Evolutionary conservation across 495 filamentous ascomycete species (phyloP).

Genomic region (Penicillium pulvis): DNA sequence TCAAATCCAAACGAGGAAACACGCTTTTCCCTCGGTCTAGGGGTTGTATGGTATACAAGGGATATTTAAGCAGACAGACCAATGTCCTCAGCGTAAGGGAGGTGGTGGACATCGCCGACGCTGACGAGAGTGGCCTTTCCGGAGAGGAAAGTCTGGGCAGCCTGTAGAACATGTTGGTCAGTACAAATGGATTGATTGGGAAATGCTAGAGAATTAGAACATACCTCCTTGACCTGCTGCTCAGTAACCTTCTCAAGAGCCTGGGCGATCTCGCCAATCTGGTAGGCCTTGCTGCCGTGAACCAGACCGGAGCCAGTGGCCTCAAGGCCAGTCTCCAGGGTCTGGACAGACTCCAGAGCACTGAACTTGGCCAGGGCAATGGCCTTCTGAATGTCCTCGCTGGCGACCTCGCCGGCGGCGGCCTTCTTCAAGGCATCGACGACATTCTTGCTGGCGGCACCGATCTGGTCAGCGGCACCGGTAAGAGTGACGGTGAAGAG

Average conservation of each 20-base stretch:
- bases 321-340: constrained; percentile 64
- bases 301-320: constrained; percentile 76
- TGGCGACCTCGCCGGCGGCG: constrained; percentile 69
- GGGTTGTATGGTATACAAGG: constrained; percentile 47
- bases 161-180: constrained; percentile 49
- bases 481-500: constrained; percentile 79
- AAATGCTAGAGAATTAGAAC: constrained; percentile 34
- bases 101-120: constrained; percentile 75
- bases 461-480: constrained; percentile 69
- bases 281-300: constrained; percentile 78
- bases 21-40: constrained; percentile 45
- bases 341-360: constrained; percentile 82
- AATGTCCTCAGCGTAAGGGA: constrained; percentile 92
- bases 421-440: constrained; percentile 81
- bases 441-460: constrained; percentile 58
- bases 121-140: constrained; percentile 85
- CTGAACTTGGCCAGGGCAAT: constrained; percentile 91
- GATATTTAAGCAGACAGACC: constrained; percentile 82
- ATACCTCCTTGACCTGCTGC: constrained; percentile 84
- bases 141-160: constrained; percentile 79
- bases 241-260: constrained; percentile 77
- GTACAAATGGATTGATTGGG: constrained; percentile 10
- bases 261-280: constrained; percentile 81
- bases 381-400: constrained; percentile 90
- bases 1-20: constrained; percentile 36